phyloP scores from a whole-genome alignment of 768 basidiomycete genomes.

The Punctularia strigosozonata region DNA sequence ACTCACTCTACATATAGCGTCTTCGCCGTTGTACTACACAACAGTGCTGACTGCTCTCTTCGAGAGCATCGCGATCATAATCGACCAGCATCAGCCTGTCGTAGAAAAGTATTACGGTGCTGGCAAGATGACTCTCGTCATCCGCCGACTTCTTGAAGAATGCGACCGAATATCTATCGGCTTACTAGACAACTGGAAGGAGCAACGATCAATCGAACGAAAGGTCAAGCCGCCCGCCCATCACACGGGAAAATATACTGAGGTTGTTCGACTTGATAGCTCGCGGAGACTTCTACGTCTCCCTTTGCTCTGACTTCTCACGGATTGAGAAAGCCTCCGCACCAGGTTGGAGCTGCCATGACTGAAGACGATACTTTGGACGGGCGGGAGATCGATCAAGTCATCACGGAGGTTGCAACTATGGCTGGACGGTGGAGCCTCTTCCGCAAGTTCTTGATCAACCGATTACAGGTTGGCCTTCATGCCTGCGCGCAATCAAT shows the following conservation, averaged over 20 bases:
- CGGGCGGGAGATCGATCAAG: conserved; percentile 84
- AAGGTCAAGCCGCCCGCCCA: conserved; percentile 50
- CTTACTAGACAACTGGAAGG: conserved; percentile 79
- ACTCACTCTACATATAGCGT: conserved; percentile 37
- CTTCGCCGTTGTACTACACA: conserved; percentile 87
- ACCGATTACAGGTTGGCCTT: conserved; percentile 48
- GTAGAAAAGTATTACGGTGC: conserved; percentile 96
- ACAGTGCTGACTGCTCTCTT: conserved; percentile 84
- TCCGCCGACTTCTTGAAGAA: conserved; percentile 67
- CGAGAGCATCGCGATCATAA: conserved; percentile 90
- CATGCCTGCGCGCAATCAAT: neutral
- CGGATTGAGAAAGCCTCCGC: conserved; percentile 3
- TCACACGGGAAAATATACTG: conserved; percentile 1
- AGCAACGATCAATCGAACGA: conserved; percentile 74
- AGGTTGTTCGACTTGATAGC: conserved; percentile 12
- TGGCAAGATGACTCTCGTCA: conserved; percentile 77
- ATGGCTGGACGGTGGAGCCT: conserved; percentile 90
- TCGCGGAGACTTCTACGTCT: conserved; percentile 22
- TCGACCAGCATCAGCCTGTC: conserved; percentile 94
- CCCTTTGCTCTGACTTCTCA: conserved; percentile 9
- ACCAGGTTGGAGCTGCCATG: conserved; percentile 4
- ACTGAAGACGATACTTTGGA: conserved; percentile 58
- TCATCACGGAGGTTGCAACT: conserved; percentile 77
- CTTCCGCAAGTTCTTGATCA: conserved; percentile 78
- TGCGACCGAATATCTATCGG: conserved; percentile 74